Conservation (phyloP, 2,329 filamentous ascomycete genomes). For the Colletotrichum filicis region DNA sequence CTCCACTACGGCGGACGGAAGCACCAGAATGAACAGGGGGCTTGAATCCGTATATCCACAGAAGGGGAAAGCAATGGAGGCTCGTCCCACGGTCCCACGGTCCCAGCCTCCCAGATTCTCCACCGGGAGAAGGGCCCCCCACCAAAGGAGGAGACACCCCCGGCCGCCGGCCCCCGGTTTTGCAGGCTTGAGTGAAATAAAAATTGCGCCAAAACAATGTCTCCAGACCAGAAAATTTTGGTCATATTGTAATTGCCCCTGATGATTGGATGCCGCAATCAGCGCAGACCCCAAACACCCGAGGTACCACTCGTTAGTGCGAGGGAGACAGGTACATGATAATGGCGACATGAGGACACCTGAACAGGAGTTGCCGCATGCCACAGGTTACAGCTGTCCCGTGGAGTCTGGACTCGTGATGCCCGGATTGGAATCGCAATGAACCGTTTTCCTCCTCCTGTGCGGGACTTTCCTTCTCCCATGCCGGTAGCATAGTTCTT, state of each 20-base stretch:
- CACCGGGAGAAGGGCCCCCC: slow-evolving; percentile 3
- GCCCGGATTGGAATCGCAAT: neutral
- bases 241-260: slow-evolving; percentile 25
- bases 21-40: slow-evolving; percentile 20
- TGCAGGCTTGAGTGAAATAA: slow-evolving; percentile 4
- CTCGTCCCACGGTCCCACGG: neutral
- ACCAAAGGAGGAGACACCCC: neutral
- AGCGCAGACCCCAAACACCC: neutral
- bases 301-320: slow-evolving; percentile 7
- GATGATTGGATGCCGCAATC: slow-evolving; percentile 19
- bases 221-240: slow-evolving; percentile 24
- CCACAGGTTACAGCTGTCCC: neutral
- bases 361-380: slow-evolving; percentile 2
- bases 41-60: neutral
- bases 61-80: neutral
- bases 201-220: neutral
- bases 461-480: slow-evolving; percentile 8
- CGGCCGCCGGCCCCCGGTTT: neutral
- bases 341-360: neutral
- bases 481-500: neutral
- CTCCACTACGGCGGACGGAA: slow-evolving; percentile 16
- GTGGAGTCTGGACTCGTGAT: neutral
- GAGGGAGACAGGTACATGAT: neutral
- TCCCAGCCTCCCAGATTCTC: slow-evolving; percentile 7
- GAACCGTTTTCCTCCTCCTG: neutral